Conservation (phyloP, 106 monocot genomes). For the Dioscorea zingiberensis region DNA sequence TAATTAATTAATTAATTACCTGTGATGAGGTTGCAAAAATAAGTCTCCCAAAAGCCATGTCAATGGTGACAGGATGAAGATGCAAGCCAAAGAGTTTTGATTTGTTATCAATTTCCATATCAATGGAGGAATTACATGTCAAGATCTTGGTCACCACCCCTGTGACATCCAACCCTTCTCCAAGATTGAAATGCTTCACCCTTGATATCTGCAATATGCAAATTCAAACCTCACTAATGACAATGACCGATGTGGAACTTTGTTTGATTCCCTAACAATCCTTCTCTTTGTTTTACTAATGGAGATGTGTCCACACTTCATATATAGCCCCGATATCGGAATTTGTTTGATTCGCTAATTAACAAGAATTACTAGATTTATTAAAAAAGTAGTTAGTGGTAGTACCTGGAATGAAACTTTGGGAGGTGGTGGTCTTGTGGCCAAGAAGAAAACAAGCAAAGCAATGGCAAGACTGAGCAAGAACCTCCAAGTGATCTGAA, state of each 20-base stretch:
- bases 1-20: too few species aligned
- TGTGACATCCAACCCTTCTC: conserved; percentile 67
- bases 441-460: conserved; percentile 68
- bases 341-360: too few species aligned
- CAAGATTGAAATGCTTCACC: conserved; percentile 38
- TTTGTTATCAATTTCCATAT: conserved; percentile 61
- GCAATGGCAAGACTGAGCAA: conserved; percentile 40
- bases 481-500: conserved; percentile 70
- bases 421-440: conserved; percentile 53
- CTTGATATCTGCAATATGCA: conserved; percentile 24
- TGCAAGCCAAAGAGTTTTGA: conserved; percentile 61
- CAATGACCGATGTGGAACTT: too few species aligned
- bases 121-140: conserved; percentile 52
- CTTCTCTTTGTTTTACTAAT: too few species aligned
- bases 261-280: too few species aligned
- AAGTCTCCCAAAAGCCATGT: conserved; percentile 47
- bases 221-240: too few species aligned
- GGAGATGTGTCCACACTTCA: too few species aligned
- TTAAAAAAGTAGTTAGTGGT: too few species aligned
- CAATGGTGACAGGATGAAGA: conserved; percentile 26
- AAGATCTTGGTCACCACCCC: conserved; percentile 63
- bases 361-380: too few species aligned
- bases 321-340: too few species aligned
- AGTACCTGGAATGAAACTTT: conserved; percentile 40
- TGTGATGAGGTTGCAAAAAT: conserved; percentile 35